Percentiles rank a stretch among this genome's conserved stretches.
Conservation (phyloP, 1,284 basidiomycete species). For the Moesziomyces globuligerus region DNA sequence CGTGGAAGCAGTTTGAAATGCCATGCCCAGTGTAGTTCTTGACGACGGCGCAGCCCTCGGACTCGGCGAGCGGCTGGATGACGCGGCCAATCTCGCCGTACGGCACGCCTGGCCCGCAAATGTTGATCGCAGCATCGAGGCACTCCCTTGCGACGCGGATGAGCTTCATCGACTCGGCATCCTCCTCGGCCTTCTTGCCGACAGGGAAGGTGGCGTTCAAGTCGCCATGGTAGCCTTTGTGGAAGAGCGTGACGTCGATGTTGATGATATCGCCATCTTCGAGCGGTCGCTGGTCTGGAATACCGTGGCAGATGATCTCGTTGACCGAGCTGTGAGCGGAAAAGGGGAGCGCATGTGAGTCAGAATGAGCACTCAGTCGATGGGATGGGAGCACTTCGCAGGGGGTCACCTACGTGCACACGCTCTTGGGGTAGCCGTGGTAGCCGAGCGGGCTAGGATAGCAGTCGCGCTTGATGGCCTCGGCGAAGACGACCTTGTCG, state of each 20-base stretch:
- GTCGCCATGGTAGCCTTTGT: conserved; percentile 66
- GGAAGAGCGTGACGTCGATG: conserved; percentile 73
- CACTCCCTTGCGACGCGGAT: conserved; percentile 71
- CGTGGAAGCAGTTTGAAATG: conserved; percentile 84
- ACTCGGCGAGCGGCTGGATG: conserved; percentile 73
- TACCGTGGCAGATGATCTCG: conserved; percentile 94
- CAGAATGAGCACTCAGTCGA: background rate
- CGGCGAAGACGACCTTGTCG: conserved; percentile 94
- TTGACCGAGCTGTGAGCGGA: conserved; percentile 75
- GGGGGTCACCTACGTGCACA: conserved; percentile 76
- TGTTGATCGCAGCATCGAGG: conserved; percentile 77
- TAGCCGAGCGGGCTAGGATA: conserved; percentile 97
- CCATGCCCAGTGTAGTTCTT: conserved; percentile 84
- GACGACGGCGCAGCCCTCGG: conserved; percentile 75
- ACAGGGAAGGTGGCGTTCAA: conserved; percentile 65
- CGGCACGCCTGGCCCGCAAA: conserved; percentile 79
- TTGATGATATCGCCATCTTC: conserved; percentile 56
- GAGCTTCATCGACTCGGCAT: conserved; percentile 55
- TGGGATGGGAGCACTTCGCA: background rate
- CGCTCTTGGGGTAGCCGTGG: conserved; percentile 89
- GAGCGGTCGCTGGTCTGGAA: conserved; percentile 61
- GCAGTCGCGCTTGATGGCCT: conserved; percentile 86
- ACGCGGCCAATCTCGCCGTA: conserved; percentile 80
- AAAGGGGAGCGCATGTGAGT: background rate
- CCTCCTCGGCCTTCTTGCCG: conserved; percentile 55